A percentile compares a stretch with the other conserved stretches of the same genome.
phyloP scores from a whole-genome alignment of 768 basidiomycete species.

The Panellus pusillus region DNA sequence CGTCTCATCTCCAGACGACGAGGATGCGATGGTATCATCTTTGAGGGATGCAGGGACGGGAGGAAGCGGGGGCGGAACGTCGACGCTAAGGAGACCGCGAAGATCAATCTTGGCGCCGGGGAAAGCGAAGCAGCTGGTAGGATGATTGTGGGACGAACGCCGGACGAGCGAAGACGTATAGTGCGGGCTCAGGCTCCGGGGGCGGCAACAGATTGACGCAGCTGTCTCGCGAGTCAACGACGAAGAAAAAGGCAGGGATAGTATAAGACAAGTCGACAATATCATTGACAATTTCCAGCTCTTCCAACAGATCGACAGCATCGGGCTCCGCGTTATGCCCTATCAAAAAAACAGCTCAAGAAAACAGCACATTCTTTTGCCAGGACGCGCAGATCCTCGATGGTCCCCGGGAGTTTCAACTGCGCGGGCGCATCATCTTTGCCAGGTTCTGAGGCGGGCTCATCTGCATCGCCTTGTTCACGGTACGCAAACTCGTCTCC shows the following conservation, averaged over 20 bases:
- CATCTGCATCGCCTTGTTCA: constrained; percentile 45
- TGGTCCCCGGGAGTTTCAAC: constrained; percentile 52
- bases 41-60: constrained; percentile 38
- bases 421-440: constrained; percentile 28
- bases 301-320: constrained; percentile 92
- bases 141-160: too few relatives aligned
- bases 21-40: constrained; percentile 12
- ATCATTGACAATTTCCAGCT: constrained; percentile 82
- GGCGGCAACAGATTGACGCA: constrained; percentile 88
- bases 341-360: constrained; percentile 83
- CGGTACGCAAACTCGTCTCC: constrained; percentile 85
- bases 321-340: constrained; percentile 96
- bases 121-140: too few relatives aligned
- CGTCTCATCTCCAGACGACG: constrained; percentile 13
- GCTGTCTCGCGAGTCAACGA: constrained; percentile 34
- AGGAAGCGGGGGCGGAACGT: constrained; percentile 52
- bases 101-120: constrained; percentile 70
- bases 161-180: too few relatives aligned
- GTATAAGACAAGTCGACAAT: constrained; percentile 65
- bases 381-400: constrained; percentile 75
- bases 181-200: too few relatives aligned
- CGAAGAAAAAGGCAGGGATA: neutral
- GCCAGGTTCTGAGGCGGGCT: constrained; percentile 29
- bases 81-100: constrained; percentile 36
- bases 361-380: constrained; percentile 88